Evolutionary conservation across 2,329 filamentous ascomycete species (phyloP), one percentile per base, ranked within the genome.

Genomic region (Tricladium varicosporioides): DNA sequence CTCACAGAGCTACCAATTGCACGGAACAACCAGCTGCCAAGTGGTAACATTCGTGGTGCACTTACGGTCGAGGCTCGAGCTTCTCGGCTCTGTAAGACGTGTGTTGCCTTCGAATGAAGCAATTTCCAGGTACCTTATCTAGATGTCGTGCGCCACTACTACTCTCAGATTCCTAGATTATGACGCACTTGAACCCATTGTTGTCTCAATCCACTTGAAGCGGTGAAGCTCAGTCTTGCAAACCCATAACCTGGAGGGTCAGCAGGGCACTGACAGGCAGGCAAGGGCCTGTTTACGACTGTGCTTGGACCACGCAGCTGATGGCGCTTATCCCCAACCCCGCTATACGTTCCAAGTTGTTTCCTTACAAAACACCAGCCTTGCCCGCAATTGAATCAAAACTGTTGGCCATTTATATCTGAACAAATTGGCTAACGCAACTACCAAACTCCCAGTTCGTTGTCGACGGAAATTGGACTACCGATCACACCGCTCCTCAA

Each of bases 381-480:
- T 59, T 53, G 56, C 57, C 60, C 60, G 55, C 57, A 46, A 27
- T 27, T 27, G 22, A 27, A 27, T 27, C 7, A 27, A 27, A 27
- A 27, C 22, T 27, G 43, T 47, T 46, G 58, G 57, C 54, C 44
- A 36, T 58, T 60, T 46, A 36, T 14, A 15, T 32, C 36, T 14
- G 31, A 50, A 48, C 42, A 53, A 43, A 15, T 15, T n/a, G 13
- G 32, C 33, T 22, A 15, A 18, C 19, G 5, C 56, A 54, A 46
- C 47, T 40, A 15, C 57, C 48, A 58, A 58, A 55, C 22, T 18
- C 45, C 46, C 54, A 97, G 93, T 99, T 96, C 74, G 89, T 99
- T 67, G 93, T 97, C 65, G 91, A 99, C 81, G 91, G 89, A 65
- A 84, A 83, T 66, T 99, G 94, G 94, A 86, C 85, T 51, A 89